A percentile compares a stretch with the other conserved stretches of the same genome.
Conservation (phyloP, 2,329 filamentous ascomycete species). For the Xylariaceae sp. region DNA sequence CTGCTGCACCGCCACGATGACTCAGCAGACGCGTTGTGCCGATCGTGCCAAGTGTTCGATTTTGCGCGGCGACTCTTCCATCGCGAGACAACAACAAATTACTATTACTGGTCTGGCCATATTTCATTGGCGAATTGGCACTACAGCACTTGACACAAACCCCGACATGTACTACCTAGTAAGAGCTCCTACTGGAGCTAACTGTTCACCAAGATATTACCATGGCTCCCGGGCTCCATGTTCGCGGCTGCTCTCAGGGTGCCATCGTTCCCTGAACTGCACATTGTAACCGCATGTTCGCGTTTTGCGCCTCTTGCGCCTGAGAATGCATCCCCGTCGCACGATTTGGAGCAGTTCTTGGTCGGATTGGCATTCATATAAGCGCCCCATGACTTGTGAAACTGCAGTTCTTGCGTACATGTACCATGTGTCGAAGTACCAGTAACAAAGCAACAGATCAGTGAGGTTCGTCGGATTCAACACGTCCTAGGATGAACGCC, state of each 20-base stretch:
- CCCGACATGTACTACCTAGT: too few species aligned
- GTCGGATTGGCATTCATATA: background rate
- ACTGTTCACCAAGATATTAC: background rate
- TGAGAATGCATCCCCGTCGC: background rate
- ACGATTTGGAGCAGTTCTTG: background rate
- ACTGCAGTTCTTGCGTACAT: background rate
- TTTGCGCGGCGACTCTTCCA: too few species aligned
- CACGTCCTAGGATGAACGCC: background rate
- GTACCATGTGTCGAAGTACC: background rate
- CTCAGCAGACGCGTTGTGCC: too few species aligned
- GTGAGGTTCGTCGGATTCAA: too few species aligned
- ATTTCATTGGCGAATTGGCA: too few species aligned
- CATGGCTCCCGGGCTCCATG: background rate
- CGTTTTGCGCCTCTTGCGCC: background rate
- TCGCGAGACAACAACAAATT: too few species aligned
- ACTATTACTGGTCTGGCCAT: too few species aligned
- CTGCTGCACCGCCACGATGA: too few species aligned
- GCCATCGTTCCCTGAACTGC: background rate
- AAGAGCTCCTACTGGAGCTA: too few species aligned
- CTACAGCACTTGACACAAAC: too few species aligned
- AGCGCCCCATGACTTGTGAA: background rate
- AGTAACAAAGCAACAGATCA: too few species aligned
- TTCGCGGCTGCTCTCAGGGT: background rate
- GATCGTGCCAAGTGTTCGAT: too few species aligned
- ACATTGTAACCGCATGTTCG: background rate